These are phyloP conservation scores for Solanum chiquidenum DNA, from an alignment of 257 asterid genomes.

Conservation along the genomic window DNA sequence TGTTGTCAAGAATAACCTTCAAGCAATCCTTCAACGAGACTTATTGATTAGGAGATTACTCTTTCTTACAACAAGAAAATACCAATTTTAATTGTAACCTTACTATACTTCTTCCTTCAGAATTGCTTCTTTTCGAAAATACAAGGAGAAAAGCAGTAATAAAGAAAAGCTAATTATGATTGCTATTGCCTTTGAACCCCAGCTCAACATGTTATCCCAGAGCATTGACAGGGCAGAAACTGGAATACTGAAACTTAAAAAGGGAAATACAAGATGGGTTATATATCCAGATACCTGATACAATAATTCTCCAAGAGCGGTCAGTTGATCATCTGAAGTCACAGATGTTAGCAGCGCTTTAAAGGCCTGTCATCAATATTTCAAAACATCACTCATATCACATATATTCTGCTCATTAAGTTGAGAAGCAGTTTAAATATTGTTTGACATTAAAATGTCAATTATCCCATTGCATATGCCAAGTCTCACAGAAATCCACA, in stretches of 20 bases:
- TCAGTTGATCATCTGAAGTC: slow-evolving; percentile 70
- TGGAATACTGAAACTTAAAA: neutral
- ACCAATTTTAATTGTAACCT: too few species aligned
- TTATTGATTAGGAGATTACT: neutral
- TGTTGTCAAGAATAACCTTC: neutral
- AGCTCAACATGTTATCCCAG: neutral
- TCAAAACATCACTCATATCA: neutral
- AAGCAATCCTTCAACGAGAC: neutral
- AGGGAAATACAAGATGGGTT: neutral
- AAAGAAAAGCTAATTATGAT: neutral
- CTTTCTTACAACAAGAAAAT: neutral
- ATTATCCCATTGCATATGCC: neutral
- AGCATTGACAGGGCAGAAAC: neutral
- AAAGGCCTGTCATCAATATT: slow-evolving; percentile 55
- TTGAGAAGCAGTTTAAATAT: neutral
- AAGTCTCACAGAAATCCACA: neutral
- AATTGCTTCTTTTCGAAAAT: neutral
- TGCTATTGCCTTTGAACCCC: neutral
- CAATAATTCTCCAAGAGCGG: slow-evolving; percentile 81
- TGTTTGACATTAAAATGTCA: neutral
- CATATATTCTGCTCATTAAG: neutral
- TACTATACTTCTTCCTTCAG: neutral
- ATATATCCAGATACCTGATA: slow-evolving; percentile 52
- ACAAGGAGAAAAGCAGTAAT: neutral
- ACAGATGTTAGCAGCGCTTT: slow-evolving; percentile 76